Percentiles rank a stretch among this genome's conserved stretches.
Evolutionary conservation across 1,284 basidiomycete species (phyloP).

Genomic region (Apiotrichum laibachii): DNA sequence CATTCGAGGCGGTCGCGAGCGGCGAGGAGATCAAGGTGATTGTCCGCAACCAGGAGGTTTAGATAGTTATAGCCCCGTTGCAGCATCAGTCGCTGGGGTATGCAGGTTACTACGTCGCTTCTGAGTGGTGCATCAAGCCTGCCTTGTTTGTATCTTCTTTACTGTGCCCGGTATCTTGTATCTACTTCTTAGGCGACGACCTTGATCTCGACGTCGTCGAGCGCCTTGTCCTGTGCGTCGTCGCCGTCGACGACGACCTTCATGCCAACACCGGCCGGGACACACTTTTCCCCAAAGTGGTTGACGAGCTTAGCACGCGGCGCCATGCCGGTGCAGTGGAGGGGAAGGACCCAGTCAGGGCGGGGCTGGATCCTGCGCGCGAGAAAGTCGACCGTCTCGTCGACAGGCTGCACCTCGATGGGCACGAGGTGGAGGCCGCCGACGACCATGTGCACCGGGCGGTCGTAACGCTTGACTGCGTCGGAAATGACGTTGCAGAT

Average conservation of each 20-base stretch:
- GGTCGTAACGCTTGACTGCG: slow-evolving; percentile 60
- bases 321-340: slow-evolving; percentile 77
- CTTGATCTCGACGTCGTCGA: slow-evolving; percentile 16
- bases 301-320: slow-evolving; percentile 65
- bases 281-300: slow-evolving; percentile 66
- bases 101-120: neutral
- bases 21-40: slow-evolving; percentile 49
- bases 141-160: neutral
- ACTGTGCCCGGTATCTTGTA: no score
- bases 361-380: slow-evolving; percentile 60
- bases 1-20: slow-evolving; percentile 57
- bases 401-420: slow-evolving; percentile 62
- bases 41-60: slow-evolving; percentile 43
- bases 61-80: neutral
- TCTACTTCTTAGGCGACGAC: neutral
- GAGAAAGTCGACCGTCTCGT: slow-evolving; percentile 68
- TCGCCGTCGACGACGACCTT: slow-evolving; percentile 55
- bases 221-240: slow-evolving; percentile 36
- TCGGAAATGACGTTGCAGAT: slow-evolving; percentile 76
- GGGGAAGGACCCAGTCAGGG: slow-evolving; percentile 69
- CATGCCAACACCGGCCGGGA: slow-evolving; percentile 68
- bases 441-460: slow-evolving; percentile 76
- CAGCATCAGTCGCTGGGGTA: neutral
- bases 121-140: neutral
- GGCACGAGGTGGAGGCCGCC: slow-evolving; percentile 75